Base-by-base conservation (phyloP, 2,329 filamentous ascomycete species). In the Fusarium coffeatum region DNA sequence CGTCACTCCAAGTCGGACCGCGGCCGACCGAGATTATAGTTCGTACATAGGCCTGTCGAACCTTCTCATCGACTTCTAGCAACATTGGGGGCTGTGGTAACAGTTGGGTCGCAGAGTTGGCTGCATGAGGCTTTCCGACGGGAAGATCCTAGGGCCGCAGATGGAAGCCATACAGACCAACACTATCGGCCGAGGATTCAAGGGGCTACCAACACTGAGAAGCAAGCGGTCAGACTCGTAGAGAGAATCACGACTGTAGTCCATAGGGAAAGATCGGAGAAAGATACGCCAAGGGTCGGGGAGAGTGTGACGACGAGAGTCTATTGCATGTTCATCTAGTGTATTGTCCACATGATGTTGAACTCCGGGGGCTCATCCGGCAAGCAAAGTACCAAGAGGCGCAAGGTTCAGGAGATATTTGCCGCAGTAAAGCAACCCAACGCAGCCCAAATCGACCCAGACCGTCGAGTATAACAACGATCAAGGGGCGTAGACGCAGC, bases 141-240 rank as follows among this genome's bases (percentile, higher is more conserved):
- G 73, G 69, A 74, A 66, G 69, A 74, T 71, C 68, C 55, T 55
- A 59, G 46, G 59, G 69, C 65, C 60, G 65, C 65, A 64, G 65
- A 60, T 57, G 43, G 20, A 59, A 57, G 47, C 57, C 41, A 50
- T 47, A 53, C 43, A 50, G 47, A 60, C 67, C 68, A 70, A 70
- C 67, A 56, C 46, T 13, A 43, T 64, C 67, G 42, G 53, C 45
- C 34, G 28, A n/a, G 28, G 28, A 30, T 48, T 59, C 37, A 71
- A 49, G 53, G 54, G 41, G 45, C 42, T 50, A 34, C 54, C 40
- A 32, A 47, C 63, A 54, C 55, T 22, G 40, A 55, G n/a, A 45
- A 43, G 48, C 37, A 49, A 43, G 68, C 68, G 59, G 68, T 65
- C 64, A 69, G 58, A 47, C 25, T 42, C 11, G 22, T 40, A 28